phyloP scores from a whole-genome alignment of 129 eudicot genomes.

The Saposhnikovia divaricata region DNA sequence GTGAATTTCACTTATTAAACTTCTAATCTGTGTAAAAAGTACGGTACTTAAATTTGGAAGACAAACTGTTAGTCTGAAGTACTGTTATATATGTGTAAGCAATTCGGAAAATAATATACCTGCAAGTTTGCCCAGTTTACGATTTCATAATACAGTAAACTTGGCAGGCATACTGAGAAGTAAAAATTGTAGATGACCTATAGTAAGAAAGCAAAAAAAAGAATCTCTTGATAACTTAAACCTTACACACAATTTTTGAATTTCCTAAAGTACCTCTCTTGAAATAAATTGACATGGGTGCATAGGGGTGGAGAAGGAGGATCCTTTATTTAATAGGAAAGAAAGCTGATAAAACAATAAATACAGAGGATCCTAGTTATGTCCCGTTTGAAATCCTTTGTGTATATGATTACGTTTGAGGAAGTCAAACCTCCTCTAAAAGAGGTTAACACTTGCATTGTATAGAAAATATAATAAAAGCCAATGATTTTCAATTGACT shows the following conservation, averaged over 20 bases:
- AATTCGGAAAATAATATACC: neutral
- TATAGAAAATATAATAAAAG: neutral
- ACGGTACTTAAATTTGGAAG: neutral
- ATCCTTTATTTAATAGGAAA: neutral
- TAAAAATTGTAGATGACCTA: neutral
- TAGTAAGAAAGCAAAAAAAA: neutral
- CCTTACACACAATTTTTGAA: neutral
- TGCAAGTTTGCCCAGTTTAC: neutral
- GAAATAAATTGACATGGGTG: neutral
- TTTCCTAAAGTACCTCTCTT: neutral
- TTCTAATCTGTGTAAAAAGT: neutral
- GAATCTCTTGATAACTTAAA: neutral
- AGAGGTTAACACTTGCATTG: neutral
- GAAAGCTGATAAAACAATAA: neutral
- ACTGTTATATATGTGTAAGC: neutral
- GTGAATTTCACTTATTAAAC: neutral
- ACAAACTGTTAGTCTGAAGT: neutral
- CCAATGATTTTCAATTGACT: neutral
- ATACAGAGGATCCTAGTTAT: neutral
- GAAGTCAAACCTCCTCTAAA: neutral
- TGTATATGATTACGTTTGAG: neutral
- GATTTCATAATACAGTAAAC: neutral
- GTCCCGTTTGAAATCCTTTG: neutral
- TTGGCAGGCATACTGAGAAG: neutral
- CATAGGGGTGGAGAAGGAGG: neutral